Base-by-base conservation (phyloP, 495 filamentous ascomycete species). In the Parachaetomium inaequale region DNA sequence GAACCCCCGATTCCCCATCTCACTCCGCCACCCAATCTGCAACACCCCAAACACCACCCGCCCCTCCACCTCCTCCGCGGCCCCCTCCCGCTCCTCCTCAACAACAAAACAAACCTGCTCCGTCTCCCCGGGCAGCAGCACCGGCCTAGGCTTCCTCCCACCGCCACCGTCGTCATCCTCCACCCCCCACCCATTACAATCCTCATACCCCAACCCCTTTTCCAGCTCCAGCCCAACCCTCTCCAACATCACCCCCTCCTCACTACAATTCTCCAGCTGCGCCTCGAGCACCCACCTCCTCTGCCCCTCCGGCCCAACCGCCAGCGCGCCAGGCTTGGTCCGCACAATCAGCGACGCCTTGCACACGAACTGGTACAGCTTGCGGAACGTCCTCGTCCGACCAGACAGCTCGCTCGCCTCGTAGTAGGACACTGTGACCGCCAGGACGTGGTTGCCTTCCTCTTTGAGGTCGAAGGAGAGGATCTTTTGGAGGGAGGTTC, bases 311-410 rank as follows among this genome's bases (percentile, higher is more conserved):
- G 42, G 42, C 2, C 2, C 29, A 4, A 68, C 60, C 6, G 75
- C 62, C 61, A 96, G 65, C 26, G 83, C 78, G 7, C 87, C 88
- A 0, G 88, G 82, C 70, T 98, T 98, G 0, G 94, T 97, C 59
- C 94, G 78, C 25, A 98, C 93, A 58, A 92, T 89, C 61, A 98
- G 76, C 65, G 90, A 90, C 58, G 88, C 86, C 74, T 93, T 91
- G 51, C 92, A 93, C 25, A 93, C 87, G 70, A 98, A 98, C 74
- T 98, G 95, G 72, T 98, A 98, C 62, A 98, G 75, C 74, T 98
- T 98, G 64, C 93, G 79, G 72, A 98, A 98, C 14, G 90, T 96
- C 62, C 95, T 79, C 26, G 88, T 86, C 42, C 91, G 82, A 34
- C 87, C 89, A 57, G 83, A 84, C 26, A 84, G 84, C 31, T 84